phyloP scores from a whole-genome alignment of 495 filamentous ascomycete species.

The Podospora comata region DNA sequence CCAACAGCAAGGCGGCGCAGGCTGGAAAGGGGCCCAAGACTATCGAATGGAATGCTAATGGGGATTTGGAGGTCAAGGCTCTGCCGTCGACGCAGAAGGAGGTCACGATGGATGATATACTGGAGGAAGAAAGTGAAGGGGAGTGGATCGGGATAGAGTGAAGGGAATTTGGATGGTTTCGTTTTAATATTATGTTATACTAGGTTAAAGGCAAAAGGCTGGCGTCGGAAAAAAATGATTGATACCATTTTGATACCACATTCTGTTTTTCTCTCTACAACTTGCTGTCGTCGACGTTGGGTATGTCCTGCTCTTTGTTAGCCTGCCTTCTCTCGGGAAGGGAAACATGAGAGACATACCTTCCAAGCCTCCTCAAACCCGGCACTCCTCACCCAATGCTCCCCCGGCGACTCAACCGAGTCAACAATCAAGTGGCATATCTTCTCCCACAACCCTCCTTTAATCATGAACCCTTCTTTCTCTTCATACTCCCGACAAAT shows the following conservation, averaged over 20 bases:
- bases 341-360: conserved; percentile 16
- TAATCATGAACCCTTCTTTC: conserved; percentile 51
- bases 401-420: conserved; percentile 45
- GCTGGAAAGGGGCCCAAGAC: conserved; percentile 3
- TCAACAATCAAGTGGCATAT: conserved; percentile 64
- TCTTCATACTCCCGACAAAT: conserved; percentile 32
- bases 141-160: conserved; percentile 58
- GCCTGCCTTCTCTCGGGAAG: background rate
- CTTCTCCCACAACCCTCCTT: conserved; percentile 65
- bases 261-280: background rate
- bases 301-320: conserved; percentile 18
- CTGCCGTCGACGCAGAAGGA: conserved; percentile 29
- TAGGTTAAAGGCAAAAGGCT: conserved; percentile 2
- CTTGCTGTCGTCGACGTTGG: conserved; percentile 11
- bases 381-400: conserved; percentile 52
- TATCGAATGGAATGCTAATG: conserved; percentile 23
- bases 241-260: conserved; percentile 24
- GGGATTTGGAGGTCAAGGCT: conserved; percentile 21
- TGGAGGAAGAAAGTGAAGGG: conserved; percentile 41
- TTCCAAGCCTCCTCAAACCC: conserved; percentile 61
- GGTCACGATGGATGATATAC: conserved; percentile 30
- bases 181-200: conserved; percentile 8
- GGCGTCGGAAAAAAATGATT: conserved; percentile 22
- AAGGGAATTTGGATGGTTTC: background rate
- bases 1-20: conserved; percentile 21